Evolutionary conservation across 2,329 filamentous ascomycete genomes (phyloP), one percentile per base, ranked within the genome.

Genomic region (Colletotrichum lupini): DNA sequence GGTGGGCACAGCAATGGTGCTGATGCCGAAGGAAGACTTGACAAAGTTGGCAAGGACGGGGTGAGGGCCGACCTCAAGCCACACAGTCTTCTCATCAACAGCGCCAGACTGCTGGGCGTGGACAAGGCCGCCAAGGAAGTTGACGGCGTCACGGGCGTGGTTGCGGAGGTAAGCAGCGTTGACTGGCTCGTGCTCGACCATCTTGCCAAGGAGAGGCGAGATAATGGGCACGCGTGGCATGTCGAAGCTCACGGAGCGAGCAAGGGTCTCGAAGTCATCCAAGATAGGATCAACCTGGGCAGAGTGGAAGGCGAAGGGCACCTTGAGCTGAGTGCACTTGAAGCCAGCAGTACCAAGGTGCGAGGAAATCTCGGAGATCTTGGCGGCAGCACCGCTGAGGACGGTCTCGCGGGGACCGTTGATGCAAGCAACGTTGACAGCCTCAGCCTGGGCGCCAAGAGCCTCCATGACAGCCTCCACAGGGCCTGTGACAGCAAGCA

Each of bases 371-470:
- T 83, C 80, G 4, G 81, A 77, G 52, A 89, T 83, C 66, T 86
- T 81, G 1, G 77, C 77, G 0, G 83, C 82, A 11, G 79, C 77
- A 11, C 87, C 88, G 26, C 84, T 84, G n/a, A 97, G 85, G 2
- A 97, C 94, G 11, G 92, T 95, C 79, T 95, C 93, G 63, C 90
- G 86, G 0, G 92, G 91, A 0, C 92, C 91, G 77, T 97, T 97
- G 80, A 95, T 88, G 83, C 94, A 97, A 19, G 94, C 92, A 37
- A 90, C 77, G 52, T 88, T 88, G 66, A 87, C 79, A 5, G 81
- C 83, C 77, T 75, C 68, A 1, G 79, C 78, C 49, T 77, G 78
- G n/a, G 80, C 86, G 75, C 82, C 83, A 19, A 90, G 86, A 64
- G 87, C 87, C 28, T 88, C 85, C 57, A 82, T 85, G 72, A 91